Evolutionary conservation across 768 basidiomycete species (phyloP).

Genomic region (Candolleomyces aberdarensis): DNA sequence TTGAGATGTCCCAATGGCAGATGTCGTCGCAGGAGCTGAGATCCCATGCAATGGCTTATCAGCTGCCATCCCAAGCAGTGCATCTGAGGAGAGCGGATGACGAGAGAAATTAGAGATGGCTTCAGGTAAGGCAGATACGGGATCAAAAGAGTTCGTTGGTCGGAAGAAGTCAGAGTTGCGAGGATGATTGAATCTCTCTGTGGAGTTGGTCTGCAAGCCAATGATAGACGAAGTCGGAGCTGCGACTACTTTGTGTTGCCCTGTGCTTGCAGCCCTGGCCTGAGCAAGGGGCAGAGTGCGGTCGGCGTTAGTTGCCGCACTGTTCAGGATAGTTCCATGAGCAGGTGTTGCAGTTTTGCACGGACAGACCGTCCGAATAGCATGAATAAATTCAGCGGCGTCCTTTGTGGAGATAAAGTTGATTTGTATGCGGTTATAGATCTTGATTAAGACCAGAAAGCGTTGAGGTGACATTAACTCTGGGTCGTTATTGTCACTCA

Average conservation of each 20-base stretch:
- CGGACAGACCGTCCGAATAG: constrained; percentile 67
- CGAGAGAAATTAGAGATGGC: too few relatives aligned
- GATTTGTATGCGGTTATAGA: constrained; percentile 74
- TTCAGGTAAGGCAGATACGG: too few relatives aligned
- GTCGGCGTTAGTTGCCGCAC: not conserved
- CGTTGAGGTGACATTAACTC: not conserved
- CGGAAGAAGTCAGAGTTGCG: too few relatives aligned
- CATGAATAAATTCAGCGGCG: constrained; percentile 56
- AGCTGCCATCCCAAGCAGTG: not conserved
- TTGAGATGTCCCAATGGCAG: not conserved
- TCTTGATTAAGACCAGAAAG: constrained; percentile 35
- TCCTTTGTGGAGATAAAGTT: constrained; percentile 52
- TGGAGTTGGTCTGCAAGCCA: too few relatives aligned
- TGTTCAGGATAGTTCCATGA: not conserved
- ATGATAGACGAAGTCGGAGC: too few relatives aligned
- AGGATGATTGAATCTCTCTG: too few relatives aligned
- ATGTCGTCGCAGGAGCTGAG: not conserved
- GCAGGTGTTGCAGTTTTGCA: constrained; percentile 52
- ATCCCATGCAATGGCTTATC: not conserved
- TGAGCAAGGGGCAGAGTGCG: constrained; percentile 8
- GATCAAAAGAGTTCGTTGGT: too few relatives aligned
- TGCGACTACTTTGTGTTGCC: not conserved
- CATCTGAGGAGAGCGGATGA: too few relatives aligned
- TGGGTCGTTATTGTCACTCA: not conserved
- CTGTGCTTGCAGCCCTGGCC: not conserved